Conservation (phyloP, 2,329 filamentous ascomycete species). For the Fusarium albosuccineum region DNA sequence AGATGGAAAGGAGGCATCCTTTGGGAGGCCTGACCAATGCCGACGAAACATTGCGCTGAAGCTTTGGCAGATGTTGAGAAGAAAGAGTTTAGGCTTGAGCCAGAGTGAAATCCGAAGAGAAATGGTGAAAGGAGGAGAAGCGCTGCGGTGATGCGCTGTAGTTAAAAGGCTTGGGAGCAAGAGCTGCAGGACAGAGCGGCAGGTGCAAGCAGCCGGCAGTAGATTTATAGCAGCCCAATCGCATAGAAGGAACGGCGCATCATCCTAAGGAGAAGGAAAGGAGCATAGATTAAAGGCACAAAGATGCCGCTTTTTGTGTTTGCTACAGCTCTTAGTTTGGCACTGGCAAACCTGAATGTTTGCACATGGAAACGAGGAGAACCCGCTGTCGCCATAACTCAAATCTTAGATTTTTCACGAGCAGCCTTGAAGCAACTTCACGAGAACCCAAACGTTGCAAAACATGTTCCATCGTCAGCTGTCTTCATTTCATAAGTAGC, state of each 20-base stretch:
- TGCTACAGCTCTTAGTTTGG: too few species aligned
- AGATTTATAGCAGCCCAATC: not conserved
- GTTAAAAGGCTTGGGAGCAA: constrained; percentile 2
- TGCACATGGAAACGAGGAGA: too few species aligned
- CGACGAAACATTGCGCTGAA: constrained; percentile 76
- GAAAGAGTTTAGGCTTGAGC: not conserved
- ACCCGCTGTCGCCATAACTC: too few species aligned
- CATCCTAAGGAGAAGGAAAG: not conserved
- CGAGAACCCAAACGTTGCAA: too few species aligned
- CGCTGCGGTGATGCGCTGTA: not conserved
- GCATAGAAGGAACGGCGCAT: not conserved
- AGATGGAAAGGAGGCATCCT: constrained; percentile 74
- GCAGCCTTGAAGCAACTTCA: too few species aligned
- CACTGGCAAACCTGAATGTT: too few species aligned
- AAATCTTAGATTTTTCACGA: too few species aligned
- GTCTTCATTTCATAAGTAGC: constrained; percentile 12
- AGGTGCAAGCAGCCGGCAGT: constrained; percentile 31
- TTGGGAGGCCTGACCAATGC: constrained; percentile 75
- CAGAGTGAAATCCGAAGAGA: not conserved
- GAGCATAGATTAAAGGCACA: not conserved
- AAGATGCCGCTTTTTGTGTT: too few species aligned
- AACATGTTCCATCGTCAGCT: not conserved
- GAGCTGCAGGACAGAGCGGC: not conserved
- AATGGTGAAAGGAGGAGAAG: not conserved
- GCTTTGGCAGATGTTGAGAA: not conserved